phyloP scores from a whole-genome alignment of 495 filamentous ascomycete genomes.

The Monascus purpureus region DNA sequence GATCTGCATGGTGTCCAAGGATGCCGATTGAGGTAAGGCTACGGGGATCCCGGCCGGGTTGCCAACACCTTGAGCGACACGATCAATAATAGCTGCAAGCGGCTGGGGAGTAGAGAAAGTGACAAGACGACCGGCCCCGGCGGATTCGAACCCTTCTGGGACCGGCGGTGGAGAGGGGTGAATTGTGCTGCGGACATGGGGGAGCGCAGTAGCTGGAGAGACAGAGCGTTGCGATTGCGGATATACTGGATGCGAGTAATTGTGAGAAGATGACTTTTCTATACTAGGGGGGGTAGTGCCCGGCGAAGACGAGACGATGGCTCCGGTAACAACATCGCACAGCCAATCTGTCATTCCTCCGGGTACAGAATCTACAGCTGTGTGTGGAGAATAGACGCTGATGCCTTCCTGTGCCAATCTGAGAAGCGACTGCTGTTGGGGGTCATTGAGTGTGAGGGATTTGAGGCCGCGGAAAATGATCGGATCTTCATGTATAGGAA shows the following conservation, averaged over 20 bases:
- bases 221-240: constrained; percentile 15
- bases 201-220: constrained; percentile 9
- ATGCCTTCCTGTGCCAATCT: constrained; percentile 78
- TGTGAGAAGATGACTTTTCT: constrained; percentile 9
- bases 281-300: constrained; percentile 2
- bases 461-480: constrained; percentile 92
- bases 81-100: constrained; percentile 47
- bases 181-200: constrained; percentile 40
- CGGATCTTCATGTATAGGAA: constrained; percentile 46
- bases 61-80: constrained; percentile 44
- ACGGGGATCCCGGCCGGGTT: constrained; percentile 51
- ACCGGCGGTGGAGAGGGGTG: constrained; percentile 30
- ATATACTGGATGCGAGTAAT: constrained; percentile 31
- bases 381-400: constrained; percentile 91
- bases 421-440: constrained; percentile 75
- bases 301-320: constrained; percentile 13
- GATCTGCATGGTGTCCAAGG: constrained; percentile 41
- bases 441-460: constrained; percentile 65
- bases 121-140: constrained; percentile 68
- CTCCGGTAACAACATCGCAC: constrained; percentile 63
- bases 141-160: constrained; percentile 43
- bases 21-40: constrained; percentile 47
- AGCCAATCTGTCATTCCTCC: constrained; percentile 93
- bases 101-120: constrained; percentile 43
- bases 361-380: constrained; percentile 77